A percentile compares a stretch with the other conserved stretches of the same genome.
phyloP scores from a whole-genome alignment of 345 rosid species.

The Angophora floribunda region DNA sequence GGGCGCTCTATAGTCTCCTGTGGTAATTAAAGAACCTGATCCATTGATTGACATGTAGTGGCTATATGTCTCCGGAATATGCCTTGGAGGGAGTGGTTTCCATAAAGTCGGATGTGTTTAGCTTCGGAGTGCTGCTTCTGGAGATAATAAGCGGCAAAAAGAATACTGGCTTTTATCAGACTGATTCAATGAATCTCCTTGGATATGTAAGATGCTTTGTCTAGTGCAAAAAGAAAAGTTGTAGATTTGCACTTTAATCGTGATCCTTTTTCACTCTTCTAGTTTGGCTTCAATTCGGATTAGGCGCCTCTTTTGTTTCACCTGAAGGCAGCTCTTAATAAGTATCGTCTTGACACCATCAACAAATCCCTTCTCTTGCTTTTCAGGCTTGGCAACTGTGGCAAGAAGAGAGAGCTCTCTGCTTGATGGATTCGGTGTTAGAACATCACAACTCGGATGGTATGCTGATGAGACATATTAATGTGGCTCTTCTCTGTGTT shows the following conservation, averaged over 20 bases:
- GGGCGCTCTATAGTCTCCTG: background rate
- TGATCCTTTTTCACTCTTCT: background rate
- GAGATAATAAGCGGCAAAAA: slow-evolving; percentile 10
- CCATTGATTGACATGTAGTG: background rate
- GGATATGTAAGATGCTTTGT: slow-evolving; percentile 3
- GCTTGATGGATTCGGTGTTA: background rate
- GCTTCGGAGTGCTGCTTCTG: slow-evolving; percentile 10
- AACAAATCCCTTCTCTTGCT: too few species aligned
- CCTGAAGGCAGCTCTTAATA: background rate
- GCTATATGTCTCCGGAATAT: slow-evolving; percentile 12
- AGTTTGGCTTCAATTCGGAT: background rate
- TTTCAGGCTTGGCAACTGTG: slow-evolving; percentile 23
- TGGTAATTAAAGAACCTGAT: background rate
- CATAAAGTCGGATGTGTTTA: slow-evolving; percentile 12
- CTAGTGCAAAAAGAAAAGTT: background rate
- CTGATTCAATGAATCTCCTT: slow-evolving; percentile 9
- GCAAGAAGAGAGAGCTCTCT: slow-evolving; percentile 2
- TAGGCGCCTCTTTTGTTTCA: background rate
- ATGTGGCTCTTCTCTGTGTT: background rate
- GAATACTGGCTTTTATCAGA: slow-evolving; percentile 10
- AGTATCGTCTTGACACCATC: background rate
- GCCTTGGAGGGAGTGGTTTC: slow-evolving; percentile 10
- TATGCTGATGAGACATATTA: background rate
- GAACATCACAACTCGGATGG: background rate
- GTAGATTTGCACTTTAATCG: background rate